These are phyloP conservation scores for Solanum rostratum DNA, from an alignment of 257 asterid genomes.

Conservation along the genomic window DNA sequence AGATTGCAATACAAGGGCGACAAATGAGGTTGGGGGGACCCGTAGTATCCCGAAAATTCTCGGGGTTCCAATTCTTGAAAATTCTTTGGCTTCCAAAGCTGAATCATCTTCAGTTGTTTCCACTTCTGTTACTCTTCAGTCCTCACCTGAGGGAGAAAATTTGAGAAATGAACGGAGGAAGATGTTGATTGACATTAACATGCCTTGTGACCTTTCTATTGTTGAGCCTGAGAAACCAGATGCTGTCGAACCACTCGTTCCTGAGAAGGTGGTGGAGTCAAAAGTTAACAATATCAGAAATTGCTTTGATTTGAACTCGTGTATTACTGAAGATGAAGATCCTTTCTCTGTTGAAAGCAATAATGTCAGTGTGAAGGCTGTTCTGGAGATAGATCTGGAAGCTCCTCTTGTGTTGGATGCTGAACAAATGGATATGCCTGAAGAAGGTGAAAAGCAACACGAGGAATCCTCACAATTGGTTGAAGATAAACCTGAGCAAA, in stretches of 20 bases:
- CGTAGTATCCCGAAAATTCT: conserved; percentile 39
- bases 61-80: conserved; percentile 61
- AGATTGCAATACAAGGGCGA: conserved; percentile 9
- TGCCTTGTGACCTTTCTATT: conserved; percentile 34
- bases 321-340: conserved; percentile 53
- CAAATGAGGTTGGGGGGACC: conserved; percentile 22
- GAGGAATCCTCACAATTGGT: conserved; percentile 12
- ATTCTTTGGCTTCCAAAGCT: conserved; percentile 8
- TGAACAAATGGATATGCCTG: conserved; percentile 23
- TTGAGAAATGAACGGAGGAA: conserved; percentile 18
- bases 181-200: conserved; percentile 61
- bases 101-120: conserved; percentile 25
- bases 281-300: conserved; percentile 20
- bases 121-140: conserved; percentile 20
- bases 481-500: conserved; percentile 16
- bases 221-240: conserved; percentile 28
- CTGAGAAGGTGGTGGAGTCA: conserved; percentile 18
- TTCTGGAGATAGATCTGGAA: conserved; percentile 63
- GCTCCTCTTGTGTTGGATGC: conserved; percentile 35
- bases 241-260: conserved; percentile 17
- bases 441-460: conserved; percentile 9
- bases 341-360: conserved; percentile 32
- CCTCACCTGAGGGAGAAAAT: conserved; percentile 11
- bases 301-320: conserved; percentile 65
- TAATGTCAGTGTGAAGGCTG: conserved; percentile 8